Evolutionary conservation across 768 basidiomycete species (phyloP), one percentile per base, ranked within the genome.

Genomic region (Nevesoporus exiguus): DNA sequence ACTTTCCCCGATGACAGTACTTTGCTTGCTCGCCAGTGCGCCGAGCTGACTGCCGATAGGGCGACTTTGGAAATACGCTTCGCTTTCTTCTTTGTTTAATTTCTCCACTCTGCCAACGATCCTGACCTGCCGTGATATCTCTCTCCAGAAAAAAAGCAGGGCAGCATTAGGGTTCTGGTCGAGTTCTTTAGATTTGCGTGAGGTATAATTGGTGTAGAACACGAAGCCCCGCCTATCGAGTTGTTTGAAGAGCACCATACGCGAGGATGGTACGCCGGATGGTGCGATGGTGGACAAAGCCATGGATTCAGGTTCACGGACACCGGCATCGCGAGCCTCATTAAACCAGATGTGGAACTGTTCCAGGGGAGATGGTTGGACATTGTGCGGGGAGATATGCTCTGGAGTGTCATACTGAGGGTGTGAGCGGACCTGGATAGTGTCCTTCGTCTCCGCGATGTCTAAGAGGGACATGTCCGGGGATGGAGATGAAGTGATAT

Each of bases 201-300:
- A 96, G 37, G 84, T 81, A 75, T 98, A 98, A 73, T 99, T 99
- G 30, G 96, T 98, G 79, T 82, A 99, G 75, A 98, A 97, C 53
- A 96, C 82, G 75, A 98, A 98, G 47, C 97, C 97, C 51, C 77
- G 83, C 29, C 78, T 65, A 75, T 98, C 97, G 63, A 92, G 83
- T 66, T 93, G 82, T 72, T 95, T 97, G 66, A 98, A 83, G 55
- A 98, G 84, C 51, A 98, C 94, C 71, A 91, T 81, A 60, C 96
- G 84, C 11, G 88, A 83, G 34, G 91, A 93, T 24, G 96, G 96
- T 58, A 94, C 80, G 33, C 90, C 93, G 1, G 72, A 60, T 15
- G 79, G 66, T 1, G 88, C 83, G 10, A 83, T 81, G 48, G 92
- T 93, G 47, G 88, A 86, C 49, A 94, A 71, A 4, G 85, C 77